Evolutionary conservation across 495 filamentous ascomycete species (phyloP), one percentile per base, ranked within the genome.

Genomic region (Xylaria acuta): DNA sequence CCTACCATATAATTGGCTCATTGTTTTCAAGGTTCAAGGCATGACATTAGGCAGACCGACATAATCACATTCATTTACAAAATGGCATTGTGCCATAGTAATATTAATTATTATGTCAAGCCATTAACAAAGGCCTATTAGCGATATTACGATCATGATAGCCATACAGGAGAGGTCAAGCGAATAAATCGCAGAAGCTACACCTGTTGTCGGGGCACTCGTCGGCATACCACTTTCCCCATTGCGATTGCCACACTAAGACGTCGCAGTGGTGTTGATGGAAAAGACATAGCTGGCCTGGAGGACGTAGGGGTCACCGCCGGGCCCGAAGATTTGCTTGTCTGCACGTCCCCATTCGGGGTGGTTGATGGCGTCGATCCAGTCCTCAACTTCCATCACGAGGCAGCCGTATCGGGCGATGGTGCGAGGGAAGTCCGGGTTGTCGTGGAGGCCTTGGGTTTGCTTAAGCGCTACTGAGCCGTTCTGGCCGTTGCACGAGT

Each of bases 331-430:
- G 76, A 93, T 84, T 80, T 92, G 89, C 81, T 87, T 89, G 67
- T 72, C 76, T 62, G 80, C 73, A 71, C 91, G 87, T 16, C 88
- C 90, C 93, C 93, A 95, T 79, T 92, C 83, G 9, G 92, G 92
- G 69, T 94, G 83, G 79, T 94, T 94, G 81, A 95, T 93, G 30
- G 84, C 92, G 76, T 94, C 92, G 75, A 95, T 94, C 89, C 90
- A 95, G 77, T 91, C 88, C 83, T 90, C 81, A 32, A 89, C 87
- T 74, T 89, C 88, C 74, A 94, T 84, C 34, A 94, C 92, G 62
- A 93, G 62, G 76, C 92, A 95, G 34, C 92, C 92, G 76, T 91
- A 91, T 81, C 93, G 82, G 63, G 90, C 83, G 62, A 89, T 86
- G 27, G 82, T 85, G 25, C 87, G 76, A 34, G 83, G 82, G 71